A percentile compares a stretch with the other conserved stretches of the same genome.
Conservation (phyloP, 306 rosid species). For the Mimosa pudica region DNA sequence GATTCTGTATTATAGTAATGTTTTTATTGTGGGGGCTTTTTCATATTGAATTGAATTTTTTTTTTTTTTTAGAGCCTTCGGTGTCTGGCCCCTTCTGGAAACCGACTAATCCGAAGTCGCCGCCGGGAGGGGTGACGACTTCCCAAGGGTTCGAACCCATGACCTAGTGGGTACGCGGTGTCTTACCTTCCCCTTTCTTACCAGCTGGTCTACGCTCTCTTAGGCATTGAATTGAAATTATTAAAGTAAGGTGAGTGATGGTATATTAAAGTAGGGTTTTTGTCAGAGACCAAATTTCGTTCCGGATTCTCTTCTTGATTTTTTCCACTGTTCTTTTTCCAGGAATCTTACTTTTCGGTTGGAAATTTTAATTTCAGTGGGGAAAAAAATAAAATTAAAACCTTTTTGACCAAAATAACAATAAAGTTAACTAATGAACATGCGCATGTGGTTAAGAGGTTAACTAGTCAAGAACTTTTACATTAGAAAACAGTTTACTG, state of each 20-base stretch:
- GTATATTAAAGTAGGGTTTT: slow-evolving; percentile 33
- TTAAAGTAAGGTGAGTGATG: not conserved
- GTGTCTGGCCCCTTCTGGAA: too few relatives aligned
- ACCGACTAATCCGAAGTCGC: too few relatives aligned
- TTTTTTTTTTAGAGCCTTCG: too few relatives aligned
- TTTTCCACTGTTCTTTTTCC: not conserved
- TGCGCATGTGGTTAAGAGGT: too few relatives aligned
- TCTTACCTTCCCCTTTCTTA: too few relatives aligned
- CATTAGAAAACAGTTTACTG: not conserved
- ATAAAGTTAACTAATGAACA: too few relatives aligned
- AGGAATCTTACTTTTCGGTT: not conserved
- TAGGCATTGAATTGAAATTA: not conserved
- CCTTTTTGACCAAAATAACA: too few relatives aligned
- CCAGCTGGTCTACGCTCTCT: too few relatives aligned
- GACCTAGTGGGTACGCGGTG: too few relatives aligned
- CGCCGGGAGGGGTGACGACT: too few relatives aligned
- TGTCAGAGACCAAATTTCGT: slow-evolving; percentile 33
- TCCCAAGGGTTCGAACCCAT: too few relatives aligned
- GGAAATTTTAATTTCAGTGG: not conserved
- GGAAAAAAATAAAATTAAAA: not conserved
- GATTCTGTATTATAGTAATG: not conserved
- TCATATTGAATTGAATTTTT: too few relatives aligned
- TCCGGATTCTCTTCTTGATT: slow-evolving; percentile 24
- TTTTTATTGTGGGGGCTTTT: not conserved
- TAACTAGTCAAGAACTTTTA: not conserved